Evolutionary conservation across 345 rosid genomes (phyloP).

Genomic region (Citrus medica): DNA sequence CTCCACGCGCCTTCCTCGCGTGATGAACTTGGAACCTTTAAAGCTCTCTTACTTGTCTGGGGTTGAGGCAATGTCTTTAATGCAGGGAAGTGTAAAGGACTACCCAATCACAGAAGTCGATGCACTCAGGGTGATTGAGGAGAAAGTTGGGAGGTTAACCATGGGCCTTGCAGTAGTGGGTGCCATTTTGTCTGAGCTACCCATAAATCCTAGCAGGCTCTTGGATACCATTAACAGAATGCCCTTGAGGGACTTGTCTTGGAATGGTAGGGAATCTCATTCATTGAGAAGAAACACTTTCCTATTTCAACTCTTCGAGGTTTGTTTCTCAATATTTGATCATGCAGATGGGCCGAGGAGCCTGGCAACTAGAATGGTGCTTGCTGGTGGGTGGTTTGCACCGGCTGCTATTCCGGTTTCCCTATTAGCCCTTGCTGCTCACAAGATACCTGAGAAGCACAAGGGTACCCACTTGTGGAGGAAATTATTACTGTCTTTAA

Average conservation of each 20-base stretch:
- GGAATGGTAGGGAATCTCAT: constrained; percentile 52
- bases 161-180: constrained; percentile 81
- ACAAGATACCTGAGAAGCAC: constrained; percentile 72
- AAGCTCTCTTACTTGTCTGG: constrained; percentile 78
- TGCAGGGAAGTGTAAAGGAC: constrained; percentile 73
- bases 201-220: constrained; percentile 82
- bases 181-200: constrained; percentile 81
- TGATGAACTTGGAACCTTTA: constrained; percentile 87
- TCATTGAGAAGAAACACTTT: constrained; percentile 50
- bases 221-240: constrained; percentile 84
- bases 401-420: constrained; percentile 75
- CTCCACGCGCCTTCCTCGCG: constrained; percentile 64
- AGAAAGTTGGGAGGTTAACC: constrained; percentile 76
- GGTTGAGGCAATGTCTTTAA: constrained; percentile 76
- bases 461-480: constrained; percentile 51
- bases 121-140: constrained; percentile 71
- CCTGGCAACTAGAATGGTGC: constrained; percentile 92
- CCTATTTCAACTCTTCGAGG: constrained; percentile 85
- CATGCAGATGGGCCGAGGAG: constrained; percentile 88
- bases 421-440: constrained; percentile 68
- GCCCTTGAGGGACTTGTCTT: constrained; percentile 64
- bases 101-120: constrained; percentile 66
- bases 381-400: constrained; percentile 90
- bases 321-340: constrained; percentile 91
- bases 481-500: constrained; percentile 52